Conservation (phyloP, 495 filamentous ascomycete species). For the Penicillium odoratum region DNA sequence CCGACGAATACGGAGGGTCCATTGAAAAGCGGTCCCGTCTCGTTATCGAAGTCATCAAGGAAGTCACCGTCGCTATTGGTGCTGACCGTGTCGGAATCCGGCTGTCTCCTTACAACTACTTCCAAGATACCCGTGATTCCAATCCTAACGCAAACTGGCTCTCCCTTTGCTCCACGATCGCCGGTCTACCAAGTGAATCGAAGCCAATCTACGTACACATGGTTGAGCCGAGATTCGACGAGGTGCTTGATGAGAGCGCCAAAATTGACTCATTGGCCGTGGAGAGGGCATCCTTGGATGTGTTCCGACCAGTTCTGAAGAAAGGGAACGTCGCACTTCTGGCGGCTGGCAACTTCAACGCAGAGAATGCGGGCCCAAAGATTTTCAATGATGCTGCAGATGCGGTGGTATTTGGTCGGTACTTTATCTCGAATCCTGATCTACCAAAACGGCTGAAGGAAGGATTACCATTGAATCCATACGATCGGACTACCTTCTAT, state of each 20-base stretch:
- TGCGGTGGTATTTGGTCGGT: conserved; percentile 55
- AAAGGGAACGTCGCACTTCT: conserved; percentile 33
- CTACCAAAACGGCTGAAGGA: conserved; percentile 58
- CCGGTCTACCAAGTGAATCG: conserved; percentile 21
- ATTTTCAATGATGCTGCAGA: conserved; percentile 31
- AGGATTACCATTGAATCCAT: conserved; percentile 53
- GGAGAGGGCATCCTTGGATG: conserved; percentile 31
- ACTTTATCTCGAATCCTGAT: conserved; percentile 70
- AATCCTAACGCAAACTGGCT: conserved; percentile 31
- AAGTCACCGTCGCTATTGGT: conserved; percentile 26
- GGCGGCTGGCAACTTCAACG: conserved; percentile 34
- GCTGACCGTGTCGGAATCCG: conserved; percentile 39
- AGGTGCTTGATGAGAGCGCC: conserved; percentile 44
- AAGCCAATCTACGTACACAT: conserved; percentile 43
- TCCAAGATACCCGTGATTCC: conserved; percentile 43
- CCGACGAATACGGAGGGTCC: conserved; percentile 52
- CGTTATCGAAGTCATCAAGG: conserved; percentile 44
- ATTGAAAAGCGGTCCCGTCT: conserved; percentile 53
- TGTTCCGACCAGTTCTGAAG: conserved; percentile 30
- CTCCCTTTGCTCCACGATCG: conserved; percentile 28
- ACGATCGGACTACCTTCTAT: conserved; percentile 63
- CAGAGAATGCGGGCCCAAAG: conserved; percentile 27
- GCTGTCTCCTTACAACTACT: conserved; percentile 51
- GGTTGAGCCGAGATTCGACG: conserved; percentile 46
- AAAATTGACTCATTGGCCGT: conserved; percentile 36